A percentile compares a stretch with the other conserved stretches of the same genome.
These are phyloP conservation scores for Spergularia bocconei DNA, from an alignment of 148 eudicot genomes.

Conservation along the genomic window DNA sequence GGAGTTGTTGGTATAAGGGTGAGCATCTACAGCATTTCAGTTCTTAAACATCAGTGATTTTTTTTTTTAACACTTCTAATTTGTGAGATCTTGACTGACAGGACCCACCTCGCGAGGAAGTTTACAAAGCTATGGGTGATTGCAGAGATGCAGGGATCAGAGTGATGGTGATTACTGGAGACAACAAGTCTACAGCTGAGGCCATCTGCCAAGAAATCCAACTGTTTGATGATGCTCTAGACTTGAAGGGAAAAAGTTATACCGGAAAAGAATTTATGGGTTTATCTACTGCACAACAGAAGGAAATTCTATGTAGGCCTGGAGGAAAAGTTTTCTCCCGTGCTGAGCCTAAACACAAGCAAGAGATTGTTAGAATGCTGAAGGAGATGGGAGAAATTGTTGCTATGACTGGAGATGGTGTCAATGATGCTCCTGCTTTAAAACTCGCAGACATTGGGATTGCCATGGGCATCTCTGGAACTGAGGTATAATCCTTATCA, in stretches of 20 bases:
- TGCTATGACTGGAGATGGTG: conserved; percentile 98
- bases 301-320: conserved; percentile 50
- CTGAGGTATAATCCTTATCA: conserved; percentile 55
- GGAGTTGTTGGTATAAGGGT: conserved; percentile 88
- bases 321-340: conserved; percentile 82
- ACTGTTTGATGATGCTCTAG: conserved; percentile 47
- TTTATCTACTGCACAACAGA: conserved; percentile 45
- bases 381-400: conserved; percentile 80
- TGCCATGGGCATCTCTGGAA: conserved; percentile 90
- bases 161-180: conserved; percentile 90
- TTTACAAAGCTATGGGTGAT: conserved; percentile 66
- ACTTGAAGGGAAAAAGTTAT: conserved; percentile 55
- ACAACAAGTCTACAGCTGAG: conserved; percentile 83
- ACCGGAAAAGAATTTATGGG: conserved; percentile 90
- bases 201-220: conserved; percentile 70
- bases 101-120: conserved; percentile 94
- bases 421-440: conserved; percentile 91
- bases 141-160: conserved; percentile 80
- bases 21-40: conserved; percentile 23
- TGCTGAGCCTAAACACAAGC: conserved; percentile 92
- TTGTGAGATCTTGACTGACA: conserved; percentile 22
- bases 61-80: not conserved
- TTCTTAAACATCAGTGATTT: not conserved
- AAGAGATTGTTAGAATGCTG: conserved; percentile 78
- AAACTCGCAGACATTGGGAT: conserved; percentile 93